Percentiles rank a stretch among this genome's conserved stretches.
Conservation (phyloP, 345 rosid species). For the Salix viminalis region DNA sequence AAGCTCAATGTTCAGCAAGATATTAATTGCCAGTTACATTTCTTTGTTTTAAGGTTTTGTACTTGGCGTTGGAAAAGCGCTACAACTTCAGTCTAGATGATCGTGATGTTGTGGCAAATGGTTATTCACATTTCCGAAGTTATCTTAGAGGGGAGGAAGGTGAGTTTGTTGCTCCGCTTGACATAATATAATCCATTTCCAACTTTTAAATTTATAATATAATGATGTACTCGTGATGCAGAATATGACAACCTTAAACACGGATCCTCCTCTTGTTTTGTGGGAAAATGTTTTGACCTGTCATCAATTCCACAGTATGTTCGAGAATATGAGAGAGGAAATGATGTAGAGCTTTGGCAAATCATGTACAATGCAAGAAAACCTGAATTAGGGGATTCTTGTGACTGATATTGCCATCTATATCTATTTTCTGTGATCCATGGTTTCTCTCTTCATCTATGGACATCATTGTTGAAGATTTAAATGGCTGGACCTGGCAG, state of each 20-base stretch:
- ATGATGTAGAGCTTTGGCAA: constrained; percentile 80
- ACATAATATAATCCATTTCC: neutral
- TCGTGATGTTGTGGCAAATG: constrained; percentile 68
- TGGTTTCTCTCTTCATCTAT: neutral
- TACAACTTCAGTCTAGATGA: constrained; percentile 83
- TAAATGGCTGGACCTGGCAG: neutral
- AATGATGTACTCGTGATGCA: constrained; percentile 22
- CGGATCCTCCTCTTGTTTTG: constrained; percentile 33
- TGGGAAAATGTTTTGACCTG: constrained; percentile 51
- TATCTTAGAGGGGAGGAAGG: constrained; percentile 46
- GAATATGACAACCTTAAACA: constrained; percentile 17
- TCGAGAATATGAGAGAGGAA: constrained; percentile 57
- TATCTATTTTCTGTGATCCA: neutral
- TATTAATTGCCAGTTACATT: neutral
- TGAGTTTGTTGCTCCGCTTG: constrained; percentile 12
- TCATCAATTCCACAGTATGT: constrained; percentile 55
- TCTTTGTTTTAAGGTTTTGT: constrained; percentile 46
- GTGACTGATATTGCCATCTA: neutral
- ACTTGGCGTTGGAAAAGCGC: constrained; percentile 84
- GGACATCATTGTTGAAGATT: no score
- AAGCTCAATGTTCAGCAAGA: neutral
- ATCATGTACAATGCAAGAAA: constrained; percentile 33
- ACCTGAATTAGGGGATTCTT: neutral
- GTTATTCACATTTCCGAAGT: constrained; percentile 67
- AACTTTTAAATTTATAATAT: neutral